Conservation (phyloP, 768 basidiomycete species). For the Holtermanniella nyarrowii region DNA sequence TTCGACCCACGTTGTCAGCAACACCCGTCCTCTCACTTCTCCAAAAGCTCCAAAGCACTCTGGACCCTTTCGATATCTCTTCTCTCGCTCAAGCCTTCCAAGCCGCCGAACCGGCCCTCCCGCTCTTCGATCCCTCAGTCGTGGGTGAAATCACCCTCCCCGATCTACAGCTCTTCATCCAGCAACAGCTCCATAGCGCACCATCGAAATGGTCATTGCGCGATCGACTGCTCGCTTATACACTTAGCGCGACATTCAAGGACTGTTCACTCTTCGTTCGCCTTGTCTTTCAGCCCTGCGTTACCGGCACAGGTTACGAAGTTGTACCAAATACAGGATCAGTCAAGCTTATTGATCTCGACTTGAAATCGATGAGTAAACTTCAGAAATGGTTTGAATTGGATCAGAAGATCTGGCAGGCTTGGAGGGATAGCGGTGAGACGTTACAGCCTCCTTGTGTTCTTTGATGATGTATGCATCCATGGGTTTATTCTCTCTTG, state of each 20-base stretch:
- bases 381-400: conserved; percentile 62
- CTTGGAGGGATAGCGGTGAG: conserved; percentile 9
- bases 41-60: conserved; percentile 56
- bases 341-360: conserved; percentile 73
- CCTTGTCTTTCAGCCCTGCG: not conserved
- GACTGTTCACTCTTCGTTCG: conserved; percentile 74
- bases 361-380: conserved; percentile 60
- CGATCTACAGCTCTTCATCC: conserved; percentile 46
- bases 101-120: conserved; percentile 3
- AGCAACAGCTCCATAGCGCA: conserved; percentile 45
- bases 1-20: conserved; percentile 8
- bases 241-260: conserved; percentile 89
- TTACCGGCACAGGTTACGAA: conserved; percentile 9
- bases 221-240: conserved; percentile 60
- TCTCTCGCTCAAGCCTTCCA: conserved; percentile 48
- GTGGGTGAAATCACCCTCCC: conserved; percentile 6
- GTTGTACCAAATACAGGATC: conserved; percentile 18
- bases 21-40: conserved; percentile 49
- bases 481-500: not conserved
- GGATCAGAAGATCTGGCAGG: conserved; percentile 54
- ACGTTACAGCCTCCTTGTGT: too few species aligned
- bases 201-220: conserved; percentile 46
- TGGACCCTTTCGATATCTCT: conserved; percentile 79
- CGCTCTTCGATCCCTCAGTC: conserved; percentile 12
- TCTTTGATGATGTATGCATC: too few species aligned